Evolutionary conservation across 345 rosid species (phyloP).

Genomic region (Xanthoceras sorbifolium): DNA sequence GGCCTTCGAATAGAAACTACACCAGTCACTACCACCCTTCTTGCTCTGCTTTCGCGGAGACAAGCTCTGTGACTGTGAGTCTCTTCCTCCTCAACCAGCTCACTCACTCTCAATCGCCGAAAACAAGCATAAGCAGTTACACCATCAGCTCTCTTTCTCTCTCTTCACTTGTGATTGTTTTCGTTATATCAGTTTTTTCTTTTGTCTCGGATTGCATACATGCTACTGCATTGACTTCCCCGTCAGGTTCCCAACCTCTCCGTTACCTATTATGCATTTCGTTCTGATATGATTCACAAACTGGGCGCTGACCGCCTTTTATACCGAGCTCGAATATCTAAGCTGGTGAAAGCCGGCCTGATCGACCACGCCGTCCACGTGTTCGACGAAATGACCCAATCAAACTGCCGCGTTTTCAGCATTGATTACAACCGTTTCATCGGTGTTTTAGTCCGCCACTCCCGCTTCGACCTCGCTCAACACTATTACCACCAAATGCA

Average conservation of each 20-base stretch:
- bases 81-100: background rate
- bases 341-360: conserved; percentile 65
- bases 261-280: conserved; percentile 43
- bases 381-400: conserved; percentile 91
- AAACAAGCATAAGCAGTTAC: background rate
- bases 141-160: background rate
- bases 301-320: conserved; percentile 87
- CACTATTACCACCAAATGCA: conserved; percentile 58
- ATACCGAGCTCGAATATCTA: conserved; percentile 70
- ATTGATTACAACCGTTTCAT: conserved; percentile 86
- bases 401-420: conserved; percentile 72
- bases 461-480: conserved; percentile 75
- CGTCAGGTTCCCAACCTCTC: background rate
- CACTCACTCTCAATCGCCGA: background rate
- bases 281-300: conserved; percentile 72
- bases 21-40: background rate
- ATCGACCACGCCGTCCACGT: conserved; percentile 74
- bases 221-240: conserved; percentile 1
- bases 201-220: background rate
- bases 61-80: background rate
- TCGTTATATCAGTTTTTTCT: background rate
- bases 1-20: background rate
- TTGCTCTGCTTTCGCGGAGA: background rate
- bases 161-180: background rate
- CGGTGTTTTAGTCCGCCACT: conserved; percentile 62